phyloP scores from a whole-genome alignment of 805 yeast species.

The Cyberlindnera mrakii region DNA sequence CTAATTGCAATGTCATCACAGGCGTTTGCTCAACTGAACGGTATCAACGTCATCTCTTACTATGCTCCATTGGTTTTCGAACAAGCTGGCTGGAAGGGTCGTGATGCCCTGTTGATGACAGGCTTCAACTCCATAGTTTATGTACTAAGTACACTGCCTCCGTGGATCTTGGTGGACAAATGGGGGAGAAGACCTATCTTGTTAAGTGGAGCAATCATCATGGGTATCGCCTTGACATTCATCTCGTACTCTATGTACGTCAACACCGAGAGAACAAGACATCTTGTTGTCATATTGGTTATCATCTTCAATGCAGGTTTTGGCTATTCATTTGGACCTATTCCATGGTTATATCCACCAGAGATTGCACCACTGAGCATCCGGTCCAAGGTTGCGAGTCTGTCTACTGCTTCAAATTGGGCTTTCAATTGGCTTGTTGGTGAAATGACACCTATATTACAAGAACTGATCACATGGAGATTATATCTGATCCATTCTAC shows the following conservation, averaged over 20 bases:
- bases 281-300: slow-evolving; percentile 68
- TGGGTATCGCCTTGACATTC: slow-evolving; percentile 64
- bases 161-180: slow-evolving; percentile 83
- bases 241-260: slow-evolving; percentile 59
- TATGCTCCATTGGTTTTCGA: slow-evolving; percentile 93
- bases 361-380: slow-evolving; percentile 82
- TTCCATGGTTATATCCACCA: slow-evolving; percentile 84
- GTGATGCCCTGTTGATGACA: slow-evolving; percentile 85
- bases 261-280: slow-evolving; percentile 51
- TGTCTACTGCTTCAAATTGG: slow-evolving; percentile 92
- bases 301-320: slow-evolving; percentile 76
- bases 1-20: slow-evolving; percentile 87
- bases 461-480: slow-evolving; percentile 72
- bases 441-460: slow-evolving; percentile 81
- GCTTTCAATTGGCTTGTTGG: slow-evolving; percentile 88
- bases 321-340: slow-evolving; percentile 92
- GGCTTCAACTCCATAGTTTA: slow-evolving; percentile 68
- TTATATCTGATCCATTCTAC: slow-evolving; percentile 77
- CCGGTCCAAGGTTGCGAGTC: slow-evolving; percentile 84
- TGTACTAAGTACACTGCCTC: slow-evolving; percentile 67
- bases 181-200: slow-evolving; percentile 92
- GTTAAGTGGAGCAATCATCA: slow-evolving; percentile 68
- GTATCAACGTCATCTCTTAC: slow-evolving; percentile 87
- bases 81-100: slow-evolving; percentile 90
- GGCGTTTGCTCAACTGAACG: slow-evolving; percentile 89